phyloP scores from a whole-genome alignment of 2,329 filamentous ascomycete genomes.

The Xylariomycetidae sp. region DNA sequence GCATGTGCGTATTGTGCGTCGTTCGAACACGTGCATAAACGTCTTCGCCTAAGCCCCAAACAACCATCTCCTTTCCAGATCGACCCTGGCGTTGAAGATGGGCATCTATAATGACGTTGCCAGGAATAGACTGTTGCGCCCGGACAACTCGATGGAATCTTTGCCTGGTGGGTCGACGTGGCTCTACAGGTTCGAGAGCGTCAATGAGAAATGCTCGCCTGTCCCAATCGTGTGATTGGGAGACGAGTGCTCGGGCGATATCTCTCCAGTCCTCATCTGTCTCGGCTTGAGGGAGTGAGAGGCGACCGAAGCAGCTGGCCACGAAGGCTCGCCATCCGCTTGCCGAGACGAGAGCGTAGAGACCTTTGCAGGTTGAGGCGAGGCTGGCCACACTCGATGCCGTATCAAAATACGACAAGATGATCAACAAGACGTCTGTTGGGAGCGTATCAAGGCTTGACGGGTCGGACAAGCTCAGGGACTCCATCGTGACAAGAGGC shows the following conservation, averaged over 20 bases:
- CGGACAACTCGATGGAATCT: neutral
- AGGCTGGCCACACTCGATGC: slow-evolving; percentile 43
- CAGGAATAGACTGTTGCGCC: slow-evolving; percentile 34
- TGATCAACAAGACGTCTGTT: slow-evolving; percentile 45
- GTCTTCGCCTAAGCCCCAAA: slow-evolving; percentile 49
- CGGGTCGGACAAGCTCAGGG: slow-evolving; percentile 9
- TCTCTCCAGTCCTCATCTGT: slow-evolving; percentile 20
- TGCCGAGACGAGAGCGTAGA: slow-evolving; percentile 33
- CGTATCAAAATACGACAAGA: slow-evolving; percentile 43
- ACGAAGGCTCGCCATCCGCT: slow-evolving; percentile 49
- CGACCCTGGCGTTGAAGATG: slow-evolving; percentile 29
- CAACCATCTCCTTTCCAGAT: slow-evolving; percentile 38
- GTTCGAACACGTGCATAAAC: slow-evolving; percentile 38
- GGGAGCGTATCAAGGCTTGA: slow-evolving; percentile 39
- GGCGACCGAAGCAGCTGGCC: slow-evolving; percentile 37
- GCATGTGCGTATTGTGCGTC: slow-evolving; percentile 12
- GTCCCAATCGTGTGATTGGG: slow-evolving; percentile 51
- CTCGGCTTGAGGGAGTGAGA: slow-evolving; percentile 25
- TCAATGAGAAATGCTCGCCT: slow-evolving; percentile 38
- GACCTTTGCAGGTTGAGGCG: slow-evolving; percentile 31
- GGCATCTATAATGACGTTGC: slow-evolving; percentile 46
- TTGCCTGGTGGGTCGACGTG: slow-evolving; percentile 4
- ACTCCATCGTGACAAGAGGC: too few species aligned
- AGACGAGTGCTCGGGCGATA: slow-evolving; percentile 42
- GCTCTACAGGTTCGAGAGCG: slow-evolving; percentile 17